Conservation (phyloP, 371 early-diverging fungal species). For the Fennellomyces sp. region DNA sequence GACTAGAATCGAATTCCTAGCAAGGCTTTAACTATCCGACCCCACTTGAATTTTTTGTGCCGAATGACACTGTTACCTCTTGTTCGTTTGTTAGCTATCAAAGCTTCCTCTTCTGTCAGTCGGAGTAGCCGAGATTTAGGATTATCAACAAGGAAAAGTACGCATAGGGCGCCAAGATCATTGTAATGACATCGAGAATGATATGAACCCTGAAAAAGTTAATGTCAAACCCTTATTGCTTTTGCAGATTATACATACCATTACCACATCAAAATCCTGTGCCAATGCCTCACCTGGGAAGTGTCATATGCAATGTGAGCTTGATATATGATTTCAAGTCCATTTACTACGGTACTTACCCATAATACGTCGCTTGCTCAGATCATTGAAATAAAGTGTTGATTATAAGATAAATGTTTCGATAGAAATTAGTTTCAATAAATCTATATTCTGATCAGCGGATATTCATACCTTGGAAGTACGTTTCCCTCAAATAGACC, state of each 20-base stretch:
- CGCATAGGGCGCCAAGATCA: constrained; percentile 28
- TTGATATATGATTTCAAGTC: constrained; percentile 27
- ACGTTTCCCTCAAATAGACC: constrained; percentile 39
- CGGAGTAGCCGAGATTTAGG: constrained; percentile 21
- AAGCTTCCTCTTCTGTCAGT: constrained; percentile 32
- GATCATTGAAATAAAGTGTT: constrained; percentile 34
- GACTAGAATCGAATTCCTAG: constrained; percentile 34
- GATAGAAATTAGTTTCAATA: no score
- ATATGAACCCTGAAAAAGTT: no score
- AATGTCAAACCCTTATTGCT: no score
- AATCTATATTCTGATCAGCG: no score
- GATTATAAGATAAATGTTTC: constrained; percentile 24
- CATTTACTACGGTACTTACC: constrained; percentile 21
- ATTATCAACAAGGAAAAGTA: constrained; percentile 34
- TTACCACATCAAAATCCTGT: constrained; percentile 22
- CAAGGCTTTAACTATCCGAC: constrained; percentile 32
- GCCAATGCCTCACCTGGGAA: constrained; percentile 21
- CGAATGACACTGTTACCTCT: constrained; percentile 37
- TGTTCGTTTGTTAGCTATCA: constrained; percentile 33
- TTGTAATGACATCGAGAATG: constrained; percentile 33
- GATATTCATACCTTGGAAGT: no score
- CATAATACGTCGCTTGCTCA: constrained; percentile 30
- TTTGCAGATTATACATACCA: no score
- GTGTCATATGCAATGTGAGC: constrained; percentile 28
- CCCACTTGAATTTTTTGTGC: constrained; percentile 18